These are phyloP conservation scores for Nothophytophthora sp. DNA, from an alignment of 352 stramenopile genomes.

Conservation along the genomic window DNA sequence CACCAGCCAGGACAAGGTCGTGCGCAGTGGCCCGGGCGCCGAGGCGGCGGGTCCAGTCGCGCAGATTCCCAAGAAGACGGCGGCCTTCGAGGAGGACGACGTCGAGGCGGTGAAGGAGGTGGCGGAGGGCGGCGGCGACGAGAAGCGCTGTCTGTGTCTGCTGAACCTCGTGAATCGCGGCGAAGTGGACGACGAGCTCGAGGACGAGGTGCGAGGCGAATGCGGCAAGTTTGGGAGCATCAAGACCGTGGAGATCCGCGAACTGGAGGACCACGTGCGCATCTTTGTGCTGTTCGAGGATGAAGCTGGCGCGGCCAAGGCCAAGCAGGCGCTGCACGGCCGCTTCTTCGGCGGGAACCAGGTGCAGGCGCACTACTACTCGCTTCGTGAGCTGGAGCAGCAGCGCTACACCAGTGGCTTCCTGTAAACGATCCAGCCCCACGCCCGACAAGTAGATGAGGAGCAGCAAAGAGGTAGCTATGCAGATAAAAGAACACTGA, in stretches of 20 bases:
- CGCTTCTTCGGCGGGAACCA: constrained; percentile 81
- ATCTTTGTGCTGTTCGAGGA: constrained; percentile 77
- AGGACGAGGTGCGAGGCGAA: constrained; percentile 67
- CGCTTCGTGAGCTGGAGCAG: constrained; percentile 40
- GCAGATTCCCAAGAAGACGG: constrained; percentile 23
- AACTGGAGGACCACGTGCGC: constrained; percentile 70
- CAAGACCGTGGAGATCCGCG: constrained; percentile 56
- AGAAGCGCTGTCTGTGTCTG: constrained; percentile 67
- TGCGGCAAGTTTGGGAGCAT: constrained; percentile 66
- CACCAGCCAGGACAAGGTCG: constrained; percentile 66
- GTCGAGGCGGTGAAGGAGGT: constrained; percentile 61
- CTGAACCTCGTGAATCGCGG: constrained; percentile 71
- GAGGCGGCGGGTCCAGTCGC: not conserved
- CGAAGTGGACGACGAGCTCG: constrained; percentile 72
- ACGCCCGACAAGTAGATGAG: no score
- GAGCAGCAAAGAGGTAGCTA: constrained; percentile 8
- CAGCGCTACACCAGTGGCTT: constrained; percentile 59
- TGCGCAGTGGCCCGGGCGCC: constrained; percentile 28
- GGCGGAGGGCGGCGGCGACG: constrained; percentile 17
- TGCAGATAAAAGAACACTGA: constrained; percentile 14
- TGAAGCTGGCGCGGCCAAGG: constrained; percentile 42
- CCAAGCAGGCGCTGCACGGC: constrained; percentile 62
- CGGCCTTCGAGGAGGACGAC: constrained; percentile 52
- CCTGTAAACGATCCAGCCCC: no score
- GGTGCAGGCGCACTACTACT: constrained; percentile 68